phyloP scores from a whole-genome alignment of 2,329 filamentous ascomycete species.

The Monilinia polystroma region DNA sequence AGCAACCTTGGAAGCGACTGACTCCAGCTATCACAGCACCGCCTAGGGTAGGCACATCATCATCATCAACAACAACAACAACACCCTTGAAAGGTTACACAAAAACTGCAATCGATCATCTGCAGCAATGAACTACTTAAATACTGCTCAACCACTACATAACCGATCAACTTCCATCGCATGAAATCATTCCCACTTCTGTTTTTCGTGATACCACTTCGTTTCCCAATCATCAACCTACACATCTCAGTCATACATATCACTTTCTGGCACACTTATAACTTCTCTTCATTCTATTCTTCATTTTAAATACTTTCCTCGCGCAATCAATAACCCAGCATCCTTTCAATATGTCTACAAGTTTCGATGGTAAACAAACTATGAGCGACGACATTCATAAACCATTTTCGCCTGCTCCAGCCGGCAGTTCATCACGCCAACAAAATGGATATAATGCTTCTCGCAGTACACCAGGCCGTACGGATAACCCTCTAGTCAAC shows the following conservation, averaged over 20 bases:
- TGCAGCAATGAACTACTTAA: background rate
- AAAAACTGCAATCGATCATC: background rate
- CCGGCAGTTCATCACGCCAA: constrained; percentile 1
- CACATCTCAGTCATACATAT: background rate
- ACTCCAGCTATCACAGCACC: no score
- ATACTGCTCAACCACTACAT: background rate
- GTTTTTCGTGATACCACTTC: no score
- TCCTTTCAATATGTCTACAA: constrained; percentile 14
- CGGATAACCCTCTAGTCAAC: constrained; percentile 52
- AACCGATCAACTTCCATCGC: background rate
- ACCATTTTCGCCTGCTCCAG: background rate
- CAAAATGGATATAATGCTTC: constrained; percentile 28
- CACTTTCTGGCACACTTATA: background rate
- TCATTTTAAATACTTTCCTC: background rate
- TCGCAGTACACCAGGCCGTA: constrained; percentile 28
- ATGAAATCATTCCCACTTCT: background rate
- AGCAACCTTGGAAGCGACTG: no score
- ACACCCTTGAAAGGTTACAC: no score
- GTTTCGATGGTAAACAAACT: constrained; percentile 4
- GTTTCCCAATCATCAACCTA: background rate
- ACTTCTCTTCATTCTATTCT: background rate
- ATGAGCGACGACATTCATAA: constrained; percentile 7
- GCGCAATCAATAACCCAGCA: background rate
- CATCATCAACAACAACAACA: no score
- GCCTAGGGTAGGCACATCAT: no score